Base-by-base conservation (phyloP, 1,284 basidiomycete genomes). In the Stygiomarasmius scandens region DNA sequence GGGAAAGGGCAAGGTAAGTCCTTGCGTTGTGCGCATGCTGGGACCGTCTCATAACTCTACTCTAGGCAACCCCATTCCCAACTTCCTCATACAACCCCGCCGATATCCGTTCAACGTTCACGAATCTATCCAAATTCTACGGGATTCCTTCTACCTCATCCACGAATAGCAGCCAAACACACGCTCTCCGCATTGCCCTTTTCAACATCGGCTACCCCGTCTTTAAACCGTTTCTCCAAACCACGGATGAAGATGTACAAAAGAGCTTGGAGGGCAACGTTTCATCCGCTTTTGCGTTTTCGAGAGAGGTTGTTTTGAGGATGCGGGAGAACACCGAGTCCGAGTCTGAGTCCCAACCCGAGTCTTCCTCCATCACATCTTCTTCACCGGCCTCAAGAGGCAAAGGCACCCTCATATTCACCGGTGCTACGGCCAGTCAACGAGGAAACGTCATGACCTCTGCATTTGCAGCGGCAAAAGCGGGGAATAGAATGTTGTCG, bases 351-450 rank as follows among this genome's bases (percentile, higher is more conserved):
- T 12, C 29, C 29, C 12, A 6, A 32, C 6, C 66, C 76, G 82
- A 14, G 90, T 90, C 16, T 84, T 87, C 1, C 8, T 9, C n/a
- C 16, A 6, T 5, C 6, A 32, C 29, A 12, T 9, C 38, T 8
- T 41, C 8, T 19, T 5, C n/a, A 41, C 38, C 16, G 16, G 16
- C 16, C 4, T 16, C 16, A 41, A 5, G 14, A 41, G 38, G 38
- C 38, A 41, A 54, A 23, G 52, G 52, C 1, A 46, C 41, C 8
- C 43, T 54, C 38, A 54, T 54, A 3, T 89, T 92, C 69, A 93
- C 91, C 0, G 90, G 90, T 2, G 90, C 91, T 12, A 93, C 90
- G 10, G 83, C 88, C 0, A 80, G 83, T 51, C 59, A 82, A 49
- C 75, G 90, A 58, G 90, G 90, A 0, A 90, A 88, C 59, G 70